These are phyloP conservation scores for Globisporangium takayamanum DNA, from an alignment of 352 stramenopile genomes.

Conservation along the genomic window DNA sequence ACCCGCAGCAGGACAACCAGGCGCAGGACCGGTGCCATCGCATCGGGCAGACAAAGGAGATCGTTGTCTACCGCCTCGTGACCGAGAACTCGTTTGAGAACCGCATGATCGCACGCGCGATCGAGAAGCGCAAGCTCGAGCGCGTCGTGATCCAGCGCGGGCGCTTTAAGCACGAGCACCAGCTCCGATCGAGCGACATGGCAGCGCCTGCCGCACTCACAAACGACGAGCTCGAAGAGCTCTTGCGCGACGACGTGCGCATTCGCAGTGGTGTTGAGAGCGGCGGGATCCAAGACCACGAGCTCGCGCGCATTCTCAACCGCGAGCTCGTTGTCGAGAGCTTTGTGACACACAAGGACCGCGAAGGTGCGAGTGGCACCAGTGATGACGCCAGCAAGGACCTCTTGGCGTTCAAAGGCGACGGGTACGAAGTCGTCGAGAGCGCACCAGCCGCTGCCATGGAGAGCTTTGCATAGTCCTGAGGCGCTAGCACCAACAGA, in stretches of 20 bases:
- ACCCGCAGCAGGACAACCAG: conserved; percentile 95
- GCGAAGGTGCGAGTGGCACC: conserved; percentile 7
- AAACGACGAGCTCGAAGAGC: conserved; percentile 65
- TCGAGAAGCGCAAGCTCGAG: conserved; percentile 90
- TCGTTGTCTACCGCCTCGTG: conserved; percentile 91
- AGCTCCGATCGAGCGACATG: conserved; percentile 20
- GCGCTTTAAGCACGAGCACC: conserved; percentile 56
- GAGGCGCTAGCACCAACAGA: background rate
- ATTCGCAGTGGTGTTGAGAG: conserved; percentile 67
- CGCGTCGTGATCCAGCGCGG: conserved; percentile 84
- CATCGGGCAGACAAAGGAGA: conserved; percentile 87
- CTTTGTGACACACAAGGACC: conserved; percentile 45
- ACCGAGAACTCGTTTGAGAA: conserved; percentile 93
- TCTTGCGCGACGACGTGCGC: conserved; percentile 70
- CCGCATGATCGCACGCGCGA: conserved; percentile 88
- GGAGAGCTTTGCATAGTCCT: conserved; percentile 61
- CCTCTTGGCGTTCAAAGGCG: conserved; percentile 45
- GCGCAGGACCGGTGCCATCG: conserved; percentile 88
- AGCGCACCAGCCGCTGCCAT: conserved; percentile 40
- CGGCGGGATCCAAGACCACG: conserved; percentile 57
- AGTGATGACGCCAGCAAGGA: conserved; percentile 1
- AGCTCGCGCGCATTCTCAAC: conserved; percentile 61
- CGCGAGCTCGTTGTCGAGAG: conserved; percentile 67
- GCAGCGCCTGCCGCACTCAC: conserved; percentile 37
- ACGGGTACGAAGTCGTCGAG: conserved; percentile 79